Percentiles rank a stretch among this genome's conserved stretches.
phyloP scores from a whole-genome alignment of 140 eudicot genomes.

The Erigeron philadelphicus region DNA sequence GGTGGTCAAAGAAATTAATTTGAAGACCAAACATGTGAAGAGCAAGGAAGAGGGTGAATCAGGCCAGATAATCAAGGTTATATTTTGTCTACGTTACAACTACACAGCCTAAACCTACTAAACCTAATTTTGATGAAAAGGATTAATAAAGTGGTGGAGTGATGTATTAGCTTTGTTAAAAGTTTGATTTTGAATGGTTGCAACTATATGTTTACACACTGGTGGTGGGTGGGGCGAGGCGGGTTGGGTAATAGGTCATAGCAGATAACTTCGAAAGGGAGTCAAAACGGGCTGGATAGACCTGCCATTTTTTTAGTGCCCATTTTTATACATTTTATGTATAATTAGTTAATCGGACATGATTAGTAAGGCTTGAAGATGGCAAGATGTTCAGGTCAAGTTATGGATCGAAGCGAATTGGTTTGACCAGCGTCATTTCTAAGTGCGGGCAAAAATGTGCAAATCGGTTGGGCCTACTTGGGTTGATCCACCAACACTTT shows the following conservation, averaged over 20 bases:
- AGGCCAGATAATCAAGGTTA: slow-evolving; percentile 83
- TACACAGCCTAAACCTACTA: neutral
- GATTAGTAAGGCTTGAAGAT: no score
- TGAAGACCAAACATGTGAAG: slow-evolving; percentile 93
- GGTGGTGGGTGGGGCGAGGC: neutral
- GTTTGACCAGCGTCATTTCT: no score
- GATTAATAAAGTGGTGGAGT: neutral
- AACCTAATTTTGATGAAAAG: neutral
- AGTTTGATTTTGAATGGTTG: neutral
- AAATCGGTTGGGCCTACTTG: no score
- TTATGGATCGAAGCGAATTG: no score
- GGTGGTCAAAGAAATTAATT: slow-evolving; percentile 62
- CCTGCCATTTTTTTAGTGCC: neutral
- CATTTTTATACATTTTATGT: no score
- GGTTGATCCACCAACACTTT: no score
- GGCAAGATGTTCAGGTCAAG: no score
- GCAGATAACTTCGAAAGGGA: no score
- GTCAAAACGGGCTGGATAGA: neutral
- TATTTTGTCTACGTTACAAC: slow-evolving; percentile 19
- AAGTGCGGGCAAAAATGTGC: no score
- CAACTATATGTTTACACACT: neutral
- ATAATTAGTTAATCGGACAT: no score
- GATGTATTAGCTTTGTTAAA: neutral
- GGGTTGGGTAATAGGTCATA: neutral
- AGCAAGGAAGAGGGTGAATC: slow-evolving; percentile 75